Evolutionary conservation across 257 asterid genomes (phyloP).

Genomic region (Solanum bukasovii): DNA sequence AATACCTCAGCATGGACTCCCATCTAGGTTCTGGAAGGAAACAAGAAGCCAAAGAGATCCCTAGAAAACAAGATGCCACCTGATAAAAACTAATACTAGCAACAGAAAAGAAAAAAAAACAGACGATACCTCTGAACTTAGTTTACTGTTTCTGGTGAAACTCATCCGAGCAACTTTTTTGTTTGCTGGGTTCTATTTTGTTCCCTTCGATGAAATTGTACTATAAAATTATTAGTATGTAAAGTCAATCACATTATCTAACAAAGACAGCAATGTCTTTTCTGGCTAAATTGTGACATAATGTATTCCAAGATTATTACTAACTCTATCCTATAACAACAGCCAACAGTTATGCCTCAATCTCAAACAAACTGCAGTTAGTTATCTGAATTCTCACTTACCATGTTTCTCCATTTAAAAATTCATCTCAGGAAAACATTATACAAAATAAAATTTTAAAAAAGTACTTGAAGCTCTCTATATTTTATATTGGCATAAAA

Average conservation of each 20-base stretch:
- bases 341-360: neutral
- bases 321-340: neutral
- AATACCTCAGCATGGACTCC: slow-evolving; percentile 65
- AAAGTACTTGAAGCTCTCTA: neutral
- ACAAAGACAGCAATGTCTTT: neutral
- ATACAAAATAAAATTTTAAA: neutral
- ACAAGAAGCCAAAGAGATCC: slow-evolving; percentile 6
- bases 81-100: neutral
- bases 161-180: neutral
- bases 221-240: neutral
- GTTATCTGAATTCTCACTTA: neutral
- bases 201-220: neutral
- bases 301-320: neutral
- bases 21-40: slow-evolving; percentile 46
- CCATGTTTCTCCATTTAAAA: neutral
- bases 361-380: neutral
- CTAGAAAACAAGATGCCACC: neutral
- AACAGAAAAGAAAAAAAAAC: neutral
- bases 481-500: neutral
- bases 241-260: neutral
- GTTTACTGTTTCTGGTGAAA: neutral
- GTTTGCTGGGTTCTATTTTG: neutral
- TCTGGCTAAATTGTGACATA: neutral
- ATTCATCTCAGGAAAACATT: neutral
- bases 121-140: neutral